Base-by-base conservation (phyloP, 2,329 filamentous ascomycete genomes). In the Colletotrichum agaves region DNA sequence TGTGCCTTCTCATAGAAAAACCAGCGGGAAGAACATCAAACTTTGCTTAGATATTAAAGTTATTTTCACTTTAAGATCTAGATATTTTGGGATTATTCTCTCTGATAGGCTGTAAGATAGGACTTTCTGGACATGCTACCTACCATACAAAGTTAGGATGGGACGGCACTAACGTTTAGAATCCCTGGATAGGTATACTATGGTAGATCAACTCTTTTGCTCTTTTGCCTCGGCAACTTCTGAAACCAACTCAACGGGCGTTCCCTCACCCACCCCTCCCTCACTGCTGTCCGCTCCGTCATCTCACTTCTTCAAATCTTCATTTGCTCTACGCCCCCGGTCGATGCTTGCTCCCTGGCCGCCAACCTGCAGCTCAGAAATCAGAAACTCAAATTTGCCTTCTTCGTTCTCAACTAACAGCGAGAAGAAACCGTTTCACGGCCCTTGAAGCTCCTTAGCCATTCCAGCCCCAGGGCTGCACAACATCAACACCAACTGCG, bases 351-450 rank as follows among this genome's bases (percentile, higher is more conserved):
- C 21, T 55, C 61, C 65, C 23, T 47, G 47, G 31, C 21, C 41
- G 5, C 56, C 44, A 15, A 12, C 49, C n/a, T 47, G 5, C 4
- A n/a, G 37, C 27, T 49, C 31, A 23, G 55, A 39, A 59, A 13
- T 49, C 31, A 23, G 55, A 39, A 59, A 13, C 13, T 19, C 37
- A 31, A 17, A 49, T 21, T 49, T 13, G 35, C 11, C 12, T 41
- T 35, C 27, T 52, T 27, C 37, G 11, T 58, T 17, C 21, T 13
- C 46, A 67, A 39, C 47, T 55, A 47, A 68, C 58, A 61, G n/a
- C 65, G 47, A 68, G 50, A 68, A 68, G 47, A 68, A 13, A 41
- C 53, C 55, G 61, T 65, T 68, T 68, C 47, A 65, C 41, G 64
- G 61, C 19, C 21, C 31, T 41, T 53, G 37, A 46, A 49, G 46